A percentile compares a stretch with the other conserved stretches of the same genome.
phyloP scores from a whole-genome alignment of 2,329 filamentous ascomycete species.

The Furcasterigmium furcatum region DNA sequence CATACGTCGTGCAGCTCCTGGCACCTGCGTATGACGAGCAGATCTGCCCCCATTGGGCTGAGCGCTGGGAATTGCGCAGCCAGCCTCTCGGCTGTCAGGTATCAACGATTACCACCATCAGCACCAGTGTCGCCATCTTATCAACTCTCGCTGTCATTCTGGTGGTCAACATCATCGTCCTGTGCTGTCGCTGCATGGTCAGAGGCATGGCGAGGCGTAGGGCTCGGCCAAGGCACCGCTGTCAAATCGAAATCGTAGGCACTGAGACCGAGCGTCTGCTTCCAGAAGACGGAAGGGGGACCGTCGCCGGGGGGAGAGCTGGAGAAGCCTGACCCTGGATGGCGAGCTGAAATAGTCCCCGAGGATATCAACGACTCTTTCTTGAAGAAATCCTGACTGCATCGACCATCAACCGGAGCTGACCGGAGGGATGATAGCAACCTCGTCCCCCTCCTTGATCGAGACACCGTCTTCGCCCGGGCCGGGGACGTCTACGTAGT shows the following conservation, averaged over 20 bases:
- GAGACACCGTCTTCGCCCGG: conserved; percentile 34
- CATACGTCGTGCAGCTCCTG: conserved; percentile 38
- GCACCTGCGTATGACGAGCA: conserved; percentile 47
- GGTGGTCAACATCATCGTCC: background rate
- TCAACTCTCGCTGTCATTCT: conserved; percentile 22
- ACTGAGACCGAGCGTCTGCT: no score
- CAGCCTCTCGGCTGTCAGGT: conserved; percentile 35
- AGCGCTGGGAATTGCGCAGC: conserved; percentile 38
- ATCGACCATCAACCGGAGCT: conserved; percentile 71
- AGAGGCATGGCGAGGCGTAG: background rate
- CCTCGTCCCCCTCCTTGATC: conserved; percentile 74
- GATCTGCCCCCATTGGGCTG: conserved; percentile 48
- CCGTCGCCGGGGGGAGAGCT: no score
- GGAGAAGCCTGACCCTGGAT: no score
- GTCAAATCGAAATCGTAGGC: no score
- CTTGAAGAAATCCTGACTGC: no score
- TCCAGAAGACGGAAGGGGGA: no score
- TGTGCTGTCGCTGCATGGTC: background rate
- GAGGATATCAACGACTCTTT: no score
- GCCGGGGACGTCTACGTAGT: conserved; percentile 70
- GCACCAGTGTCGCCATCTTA: conserved; percentile 26
- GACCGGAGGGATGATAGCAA: conserved; percentile 84
- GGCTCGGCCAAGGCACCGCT: conserved; percentile 22
- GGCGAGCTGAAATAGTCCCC: no score
- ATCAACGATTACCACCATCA: conserved; percentile 36